A percentile compares a stretch with the other conserved stretches of the same genome.
phyloP scores from a whole-genome alignment of 495 filamentous ascomycete genomes.

The Neurospora sp. region DNA sequence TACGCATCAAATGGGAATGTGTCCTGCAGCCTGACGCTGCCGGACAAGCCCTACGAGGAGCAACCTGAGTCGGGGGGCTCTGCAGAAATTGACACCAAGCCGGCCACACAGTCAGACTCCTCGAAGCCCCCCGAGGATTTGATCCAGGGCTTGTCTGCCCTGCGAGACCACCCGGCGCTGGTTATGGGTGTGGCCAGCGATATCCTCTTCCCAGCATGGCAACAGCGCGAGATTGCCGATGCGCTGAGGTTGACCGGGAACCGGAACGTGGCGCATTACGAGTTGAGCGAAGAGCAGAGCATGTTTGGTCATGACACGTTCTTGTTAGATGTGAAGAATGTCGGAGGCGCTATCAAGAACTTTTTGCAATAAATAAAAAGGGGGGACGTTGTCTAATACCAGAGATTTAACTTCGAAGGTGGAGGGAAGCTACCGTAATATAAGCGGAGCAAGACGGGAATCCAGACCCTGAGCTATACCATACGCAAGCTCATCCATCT shows the following conservation, averaged over 20 bases:
- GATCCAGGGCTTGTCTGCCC: slow-evolving; percentile 57
- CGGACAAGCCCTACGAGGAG: slow-evolving; percentile 78
- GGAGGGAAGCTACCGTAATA: neutral
- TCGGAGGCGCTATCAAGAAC: slow-evolving; percentile 68
- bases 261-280: slow-evolving; percentile 68
- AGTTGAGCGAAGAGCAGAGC: slow-evolving; percentile 84
- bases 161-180: slow-evolving; percentile 67
- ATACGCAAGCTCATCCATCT: neutral
- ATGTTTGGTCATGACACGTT: slow-evolving; percentile 97
- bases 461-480: neutral
- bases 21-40: slow-evolving; percentile 74
- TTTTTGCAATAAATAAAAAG: slow-evolving; percentile 50
- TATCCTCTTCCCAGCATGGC: slow-evolving; percentile 96
- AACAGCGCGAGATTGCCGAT: slow-evolving; percentile 89
- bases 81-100: neutral
- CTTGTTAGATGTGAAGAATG: slow-evolving; percentile 80
- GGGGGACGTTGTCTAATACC: neutral
- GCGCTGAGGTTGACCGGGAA: slow-evolving; percentile 71
- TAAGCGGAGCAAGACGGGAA: neutral
- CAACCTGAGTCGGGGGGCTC: slow-evolving; percentile 32
- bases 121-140: slow-evolving; percentile 61
- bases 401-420: neutral
- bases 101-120: slow-evolving; percentile 6
- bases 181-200: slow-evolving; percentile 94
- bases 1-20: slow-evolving; percentile 22